A percentile compares a stretch with the other conserved stretches of the same genome.
These are phyloP conservation scores for Alternaria tenuissima DNA, from an alignment of 2,329 filamentous ascomycete species.

Conservation along the genomic window DNA sequence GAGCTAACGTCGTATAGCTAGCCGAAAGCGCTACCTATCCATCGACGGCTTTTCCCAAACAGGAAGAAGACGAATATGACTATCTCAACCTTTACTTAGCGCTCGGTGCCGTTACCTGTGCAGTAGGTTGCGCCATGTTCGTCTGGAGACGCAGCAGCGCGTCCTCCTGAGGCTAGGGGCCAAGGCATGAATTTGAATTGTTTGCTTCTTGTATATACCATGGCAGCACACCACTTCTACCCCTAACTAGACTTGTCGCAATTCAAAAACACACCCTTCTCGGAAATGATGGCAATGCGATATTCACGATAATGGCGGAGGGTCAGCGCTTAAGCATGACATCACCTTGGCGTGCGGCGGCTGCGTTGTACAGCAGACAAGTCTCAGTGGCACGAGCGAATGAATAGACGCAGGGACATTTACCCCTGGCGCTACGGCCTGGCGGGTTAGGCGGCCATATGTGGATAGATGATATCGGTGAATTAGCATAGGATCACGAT, in stretches of 20 bases:
- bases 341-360: conserved; percentile 13
- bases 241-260: conserved; percentile 2
- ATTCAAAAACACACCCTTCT: background rate
- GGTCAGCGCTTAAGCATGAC: conserved; percentile 20
- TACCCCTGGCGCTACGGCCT: conserved; percentile 14
- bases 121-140: conserved; percentile 65
- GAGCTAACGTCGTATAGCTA: conserved; percentile 57
- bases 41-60: conserved; percentile 86
- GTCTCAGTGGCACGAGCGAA: conserved; percentile 14
- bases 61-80: conserved; percentile 81
- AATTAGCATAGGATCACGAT: background rate
- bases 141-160: conserved; percentile 63
- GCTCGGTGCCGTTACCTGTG: conserved; percentile 73
- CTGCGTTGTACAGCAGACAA: conserved; percentile 7
- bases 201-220: conserved; percentile 7
- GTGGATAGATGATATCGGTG: conserved; percentile 9
- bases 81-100: conserved; percentile 87
- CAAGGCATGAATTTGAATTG: background rate
- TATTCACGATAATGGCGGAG: conserved; percentile 2
- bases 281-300: background rate
- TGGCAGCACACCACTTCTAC: background rate
- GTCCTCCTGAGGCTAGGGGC: conserved; percentile 7
- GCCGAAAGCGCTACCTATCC: conserved; percentile 93
- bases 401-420: conserved; percentile 11
- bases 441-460: conserved; percentile 9